Evolutionary conservation across 352 stramenopile species (phyloP).

Genomic region (Phytopythium delawarense): DNA sequence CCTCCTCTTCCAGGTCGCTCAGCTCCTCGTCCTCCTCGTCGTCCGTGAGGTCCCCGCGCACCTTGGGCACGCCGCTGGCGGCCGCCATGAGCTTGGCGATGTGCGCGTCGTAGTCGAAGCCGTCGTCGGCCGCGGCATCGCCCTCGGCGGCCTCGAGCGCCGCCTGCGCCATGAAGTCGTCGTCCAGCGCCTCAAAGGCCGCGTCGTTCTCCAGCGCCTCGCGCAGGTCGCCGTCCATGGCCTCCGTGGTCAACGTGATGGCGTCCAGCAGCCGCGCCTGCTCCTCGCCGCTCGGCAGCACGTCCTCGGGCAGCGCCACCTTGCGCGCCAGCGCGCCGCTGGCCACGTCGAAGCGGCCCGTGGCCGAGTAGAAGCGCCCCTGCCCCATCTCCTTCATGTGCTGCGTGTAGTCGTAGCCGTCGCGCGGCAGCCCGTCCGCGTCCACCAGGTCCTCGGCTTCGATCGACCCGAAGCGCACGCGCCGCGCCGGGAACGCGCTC

Average conservation of each 20-base stretch:
- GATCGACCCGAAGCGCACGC: conserved; percentile 61
- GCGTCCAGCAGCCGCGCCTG: conserved; percentile 78
- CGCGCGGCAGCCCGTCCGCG: conserved; percentile 84
- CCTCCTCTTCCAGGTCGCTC: conserved; percentile 76
- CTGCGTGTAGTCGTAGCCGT: conserved; percentile 92
- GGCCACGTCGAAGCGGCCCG: conserved; percentile 50
- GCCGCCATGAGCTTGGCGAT: conserved; percentile 91
- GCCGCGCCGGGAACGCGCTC: conserved; percentile 39
- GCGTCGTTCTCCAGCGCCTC: conserved; percentile 82
- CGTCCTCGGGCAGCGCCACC: conserved; percentile 62
- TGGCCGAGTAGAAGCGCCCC: conserved; percentile 75
- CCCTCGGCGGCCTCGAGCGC: conserved; percentile 40
- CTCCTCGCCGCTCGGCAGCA: conserved; percentile 62
- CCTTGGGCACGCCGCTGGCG: conserved; percentile 68
- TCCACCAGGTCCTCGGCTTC: conserved; percentile 78
- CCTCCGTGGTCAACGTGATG: conserved; percentile 79
- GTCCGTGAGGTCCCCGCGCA: conserved; percentile 59
- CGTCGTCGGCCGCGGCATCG: conserved; percentile 24
- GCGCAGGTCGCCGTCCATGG: conserved; percentile 85
- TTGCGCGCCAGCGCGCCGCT: conserved; percentile 38
- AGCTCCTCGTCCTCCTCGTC: conserved; percentile 83
- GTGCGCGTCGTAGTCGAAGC: conserved; percentile 92
- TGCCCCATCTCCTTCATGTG: conserved; percentile 91
- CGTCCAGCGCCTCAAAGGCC: conserved; percentile 87
- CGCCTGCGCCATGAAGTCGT: conserved; percentile 90